Evolutionary conservation across 768 basidiomycete species (phyloP), one percentile per base, ranked within the genome.

Genomic region (Lentinula sp.): DNA sequence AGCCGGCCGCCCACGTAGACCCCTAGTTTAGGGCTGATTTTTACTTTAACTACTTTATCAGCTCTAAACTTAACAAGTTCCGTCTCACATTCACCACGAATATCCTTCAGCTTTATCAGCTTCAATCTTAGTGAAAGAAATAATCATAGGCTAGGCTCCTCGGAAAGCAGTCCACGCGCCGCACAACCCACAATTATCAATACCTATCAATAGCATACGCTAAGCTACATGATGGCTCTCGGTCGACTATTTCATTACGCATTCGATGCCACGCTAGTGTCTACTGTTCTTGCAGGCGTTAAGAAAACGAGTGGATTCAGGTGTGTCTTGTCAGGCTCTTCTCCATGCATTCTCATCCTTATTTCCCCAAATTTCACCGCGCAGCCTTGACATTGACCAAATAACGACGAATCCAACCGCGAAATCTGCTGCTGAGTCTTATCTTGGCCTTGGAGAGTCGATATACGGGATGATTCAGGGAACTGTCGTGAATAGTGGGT

Each of bases 231-330:
- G 28, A 28, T 60, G 59, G 48, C 50, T 55, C 76, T 91, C 37
- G 95, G 92, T 66, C 83, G 85, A 72, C 72, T 97, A 16, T 74
- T 87, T 37, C 95, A 96, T 72, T 94, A 91, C 67, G 82, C 89
- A 28, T 74, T 91, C 50, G 96, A 98, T 70, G 90, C 88, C 13
- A 83, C 92, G 56, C 79, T 98, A 37, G 65, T 98, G 40, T 95
- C 95, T 15, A 93, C 96, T 11, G 82, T 98, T 6, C 74, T 95
- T 43, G 96, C 96, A 42, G 96, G 96, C 34, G 87, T 98, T 62
- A 87, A 87, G 71, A 86, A 92, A 62, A 88, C 93, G 16, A 95
- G 89, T 62, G 95, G 95, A 39, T 94, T 93, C 76, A 75, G 82
- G 95, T 97, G 70, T 73, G 94, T 87, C 35, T 48, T 37, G 43